Evolutionary conservation across 192 early-diverging fungal species (phyloP).

Genomic region (Coemansia sp.): DNA sequence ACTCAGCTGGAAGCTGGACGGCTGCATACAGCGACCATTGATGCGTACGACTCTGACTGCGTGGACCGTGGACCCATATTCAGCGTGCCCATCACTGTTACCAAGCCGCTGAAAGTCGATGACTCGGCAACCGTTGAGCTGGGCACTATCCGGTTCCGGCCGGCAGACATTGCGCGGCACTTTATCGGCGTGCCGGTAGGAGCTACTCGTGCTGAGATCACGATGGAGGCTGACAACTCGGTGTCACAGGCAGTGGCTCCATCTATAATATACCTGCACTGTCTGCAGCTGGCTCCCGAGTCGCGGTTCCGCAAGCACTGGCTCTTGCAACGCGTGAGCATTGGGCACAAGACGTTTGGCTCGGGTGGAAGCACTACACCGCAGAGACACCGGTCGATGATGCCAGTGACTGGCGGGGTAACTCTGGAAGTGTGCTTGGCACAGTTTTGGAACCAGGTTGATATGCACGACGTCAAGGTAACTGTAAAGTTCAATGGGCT

Average conservation of each 20-base stretch:
- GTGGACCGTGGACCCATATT: conserved; percentile 78
- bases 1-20: conserved; percentile 69
- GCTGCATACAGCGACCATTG: conserved; percentile 74
- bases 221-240: conserved; percentile 30
- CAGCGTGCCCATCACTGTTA: conserved; percentile 82
- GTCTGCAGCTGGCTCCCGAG: conserved; percentile 73
- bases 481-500: conserved; percentile 81
- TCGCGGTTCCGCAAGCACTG: conserved; percentile 62
- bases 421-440: conserved; percentile 82
- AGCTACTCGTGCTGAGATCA: conserved; percentile 71
- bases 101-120: conserved; percentile 65
- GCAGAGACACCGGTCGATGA: conserved; percentile 54
- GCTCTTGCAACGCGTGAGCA: conserved; percentile 54
- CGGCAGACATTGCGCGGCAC: conserved; percentile 74
- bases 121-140: conserved; percentile 56
- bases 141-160: conserved; percentile 60
- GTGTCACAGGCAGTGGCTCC: conserved; percentile 48
- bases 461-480: conserved; percentile 64
- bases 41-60: conserved; percentile 73
- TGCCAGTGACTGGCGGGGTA: conserved; percentile 62
- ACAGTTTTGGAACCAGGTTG: conserved; percentile 86
- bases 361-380: conserved; percentile 60
- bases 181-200: conserved; percentile 81
- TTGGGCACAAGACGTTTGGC: conserved; percentile 63
- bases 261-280: conserved; percentile 66